Evolutionary conservation across 352 stramenopile species (phyloP), one percentile per base, ranked within the genome.

Genomic region (Phytophthora aleatoria): DNA sequence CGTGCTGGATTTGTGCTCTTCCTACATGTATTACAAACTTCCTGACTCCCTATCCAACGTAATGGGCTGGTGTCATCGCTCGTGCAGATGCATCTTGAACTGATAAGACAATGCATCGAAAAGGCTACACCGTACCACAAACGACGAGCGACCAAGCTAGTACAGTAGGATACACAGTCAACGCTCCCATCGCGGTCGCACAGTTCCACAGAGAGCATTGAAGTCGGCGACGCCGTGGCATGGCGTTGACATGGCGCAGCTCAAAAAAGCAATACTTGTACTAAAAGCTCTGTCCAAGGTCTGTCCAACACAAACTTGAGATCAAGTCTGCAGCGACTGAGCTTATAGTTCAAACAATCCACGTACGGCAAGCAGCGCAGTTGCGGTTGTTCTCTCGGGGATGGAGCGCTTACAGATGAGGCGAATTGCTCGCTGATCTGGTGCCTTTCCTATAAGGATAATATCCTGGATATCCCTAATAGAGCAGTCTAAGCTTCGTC

Each of bases 391-490:
- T 70, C 62, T 66, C 49, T 20, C 26, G 33, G 27, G 15, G 57
- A 70, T 64, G 50, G 56, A 57, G 16, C 33, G 26, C 26, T 50
- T n/a, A 60, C 56, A 71, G 50, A 67, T 67, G 56, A 61, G 62
- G 27, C 62, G n/a, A 24, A 8, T 5, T 9, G 9, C 24, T 52
- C 33, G 5, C 43, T 64, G 56, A 61, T 53, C 62, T 62, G 42
- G 62, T 64, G 47, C 7, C 41, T 53, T 38, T 12, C 38, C 30
- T 5, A 13, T 5, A 38, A 20, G 20, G 20, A 20, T 20, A 20
- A 20, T 20, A 20, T 20, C 20, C 20, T 20, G 20, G 20, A 20
- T 20, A 20, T 20, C 20, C 20, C 33, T 3, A 41, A 41, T 41
- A 41, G 35, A 44, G 28, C 45, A 61, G 50, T 52, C 13, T 24